Evolutionary conservation across 2,329 filamentous ascomycete species (phyloP), one percentile per base, ranked within the genome.

Genomic region (Monosporascus sp.): DNA sequence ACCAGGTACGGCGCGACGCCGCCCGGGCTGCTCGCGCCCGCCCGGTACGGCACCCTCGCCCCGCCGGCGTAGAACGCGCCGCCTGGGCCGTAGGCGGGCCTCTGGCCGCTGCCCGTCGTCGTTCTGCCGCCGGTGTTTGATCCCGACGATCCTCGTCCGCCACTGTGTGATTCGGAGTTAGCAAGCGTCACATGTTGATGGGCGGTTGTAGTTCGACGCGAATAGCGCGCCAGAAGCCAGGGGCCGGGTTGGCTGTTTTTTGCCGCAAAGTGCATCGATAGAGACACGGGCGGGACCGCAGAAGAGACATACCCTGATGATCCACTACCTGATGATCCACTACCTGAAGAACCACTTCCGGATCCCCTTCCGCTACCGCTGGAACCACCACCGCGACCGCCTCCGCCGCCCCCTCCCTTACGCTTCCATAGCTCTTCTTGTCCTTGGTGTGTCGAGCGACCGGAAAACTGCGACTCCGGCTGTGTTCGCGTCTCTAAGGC

Each of bases 11-110:
- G 76, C 0, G 74, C 70, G 27, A 82, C 67, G 38, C 87, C 77
- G 3, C 78, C 77, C 3, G 75, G 68, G 1, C 75, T 77, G 1
- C 53, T 54, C 0, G 39, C n/a, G 7, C 86, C 86, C 2, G 87
- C 59, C 2, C 62, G 56, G 70, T 88, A 93, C 2, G 89, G 87
- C 0, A 67, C 65, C 3, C 72, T 55, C 0, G 83, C 78, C 48
- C 89, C 89, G 48, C 87, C 87, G 38, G 80, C 79, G 64, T 90
- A 91, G 68, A 79, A 88, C 50, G 66, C 62, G 7, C 86, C 85
- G 38, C 83, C 82, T 1, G 1, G n/a, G 45, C 83, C 86, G 62
- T 79, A 90, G 1, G 64, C 56, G 3, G 82, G 83, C 17, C 72
- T 62, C 1, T 78, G 71, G 17, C 87, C 86, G 50, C 78, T 80